Percentiles rank a stretch among this genome's conserved stretches.
Evolutionary conservation across 768 basidiomycete genomes (phyloP).

Genomic region (Gautieria morchelliformis): DNA sequence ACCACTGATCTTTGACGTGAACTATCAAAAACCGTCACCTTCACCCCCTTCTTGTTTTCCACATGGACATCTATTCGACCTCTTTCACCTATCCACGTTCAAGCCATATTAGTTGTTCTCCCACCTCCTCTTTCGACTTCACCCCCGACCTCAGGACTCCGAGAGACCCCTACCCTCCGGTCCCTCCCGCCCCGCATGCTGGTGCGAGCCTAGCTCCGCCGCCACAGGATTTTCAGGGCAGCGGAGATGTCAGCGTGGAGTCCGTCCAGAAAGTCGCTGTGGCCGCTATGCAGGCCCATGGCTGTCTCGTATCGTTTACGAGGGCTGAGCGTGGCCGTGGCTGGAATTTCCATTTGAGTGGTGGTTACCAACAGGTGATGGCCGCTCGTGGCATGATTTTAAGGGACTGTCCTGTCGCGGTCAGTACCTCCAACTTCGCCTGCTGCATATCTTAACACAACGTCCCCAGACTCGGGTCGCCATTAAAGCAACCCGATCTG

Average conservation of each 20-base stretch:
- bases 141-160: constrained; percentile 5
- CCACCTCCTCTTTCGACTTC: constrained; percentile 56
- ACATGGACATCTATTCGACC: constrained; percentile 92
- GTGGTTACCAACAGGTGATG: constrained; percentile 90
- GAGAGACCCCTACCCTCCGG: constrained; percentile 11
- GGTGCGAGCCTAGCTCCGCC: constrained; percentile 12
- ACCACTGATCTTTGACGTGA: neutral
- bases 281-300: constrained; percentile 72
- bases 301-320: constrained; percentile 75
- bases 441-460: constrained; percentile 9
- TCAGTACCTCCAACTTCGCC: constrained; percentile 24
- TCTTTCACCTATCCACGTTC: constrained; percentile 88
- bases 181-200: constrained; percentile 18
- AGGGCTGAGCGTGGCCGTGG: constrained; percentile 59
- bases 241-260: constrained; percentile 48
- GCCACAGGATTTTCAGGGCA: constrained; percentile 20
- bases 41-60: constrained; percentile 11
- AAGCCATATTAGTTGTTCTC: constrained; percentile 58
- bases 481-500: constrained; percentile 86
- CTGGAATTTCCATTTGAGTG: constrained; percentile 88
- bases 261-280: constrained; percentile 71
- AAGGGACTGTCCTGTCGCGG: constrained; percentile 83
- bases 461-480: constrained; percentile 60
- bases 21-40: constrained; percentile 15
- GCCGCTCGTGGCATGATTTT: constrained; percentile 79